Conservation (phyloP, 139 green algal species). For the Axilococcus clingmanii region DNA sequence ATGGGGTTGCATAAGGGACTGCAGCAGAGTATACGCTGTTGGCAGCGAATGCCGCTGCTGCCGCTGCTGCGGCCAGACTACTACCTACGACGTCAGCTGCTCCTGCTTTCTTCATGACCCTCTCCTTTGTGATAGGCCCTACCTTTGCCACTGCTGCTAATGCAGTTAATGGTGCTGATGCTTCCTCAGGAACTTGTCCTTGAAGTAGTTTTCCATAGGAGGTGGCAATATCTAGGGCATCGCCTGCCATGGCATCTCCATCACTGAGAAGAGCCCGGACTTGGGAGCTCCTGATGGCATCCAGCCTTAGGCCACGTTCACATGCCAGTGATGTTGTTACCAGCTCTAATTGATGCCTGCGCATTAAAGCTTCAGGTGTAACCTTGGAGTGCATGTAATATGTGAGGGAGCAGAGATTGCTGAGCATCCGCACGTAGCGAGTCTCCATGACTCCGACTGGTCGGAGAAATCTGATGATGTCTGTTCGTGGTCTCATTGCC, state of each 20-base stretch:
- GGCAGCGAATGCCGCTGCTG: conserved; percentile 10
- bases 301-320: conserved; percentile 25
- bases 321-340: conserved; percentile 57
- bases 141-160: too few species aligned
- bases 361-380: conserved; percentile 12
- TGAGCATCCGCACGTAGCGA: conserved; percentile 48
- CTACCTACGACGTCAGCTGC: conserved; percentile 14
- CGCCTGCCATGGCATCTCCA: conserved; percentile 58
- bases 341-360: conserved; percentile 45
- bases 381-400: conserved; percentile 46
- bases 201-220: too few species aligned
- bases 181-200: background rate
- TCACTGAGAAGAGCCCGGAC: conserved; percentile 18
- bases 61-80: conserved; percentile 14
- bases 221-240: background rate
- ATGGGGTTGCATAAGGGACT: conserved; percentile 11
- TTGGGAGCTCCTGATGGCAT: conserved; percentile 24
- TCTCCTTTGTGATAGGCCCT: too few species aligned
- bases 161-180: background rate
- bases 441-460: conserved; percentile 41
- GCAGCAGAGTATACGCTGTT: conserved; percentile 14
- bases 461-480: conserved; percentile 43
- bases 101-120: too few species aligned
- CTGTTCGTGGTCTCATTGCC: conserved; percentile 15
- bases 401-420: conserved; percentile 37